phyloP scores from a whole-genome alignment of 768 basidiomycete species.

The Tulasnella sp. region DNA sequence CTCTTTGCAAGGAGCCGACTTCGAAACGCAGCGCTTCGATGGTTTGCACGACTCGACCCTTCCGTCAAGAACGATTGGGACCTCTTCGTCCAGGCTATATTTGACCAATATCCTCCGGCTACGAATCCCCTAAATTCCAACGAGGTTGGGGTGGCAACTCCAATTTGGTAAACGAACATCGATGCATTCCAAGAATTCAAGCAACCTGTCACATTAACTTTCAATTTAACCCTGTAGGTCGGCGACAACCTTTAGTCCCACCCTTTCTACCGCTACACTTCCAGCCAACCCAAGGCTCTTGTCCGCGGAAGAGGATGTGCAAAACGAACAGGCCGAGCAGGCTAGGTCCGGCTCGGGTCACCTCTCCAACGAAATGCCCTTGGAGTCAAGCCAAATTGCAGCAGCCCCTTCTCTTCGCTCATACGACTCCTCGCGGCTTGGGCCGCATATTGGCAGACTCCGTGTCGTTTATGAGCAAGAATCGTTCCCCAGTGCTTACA shows the following conservation, averaged over 20 bases:
- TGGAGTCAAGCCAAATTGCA: not conserved
- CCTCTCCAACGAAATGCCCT: not conserved
- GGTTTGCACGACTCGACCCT: not conserved
- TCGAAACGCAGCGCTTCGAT: not conserved
- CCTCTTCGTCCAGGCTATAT: not conserved
- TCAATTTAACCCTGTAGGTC: not conserved
- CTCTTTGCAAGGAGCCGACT: not conserved
- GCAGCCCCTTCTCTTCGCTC: not conserved
- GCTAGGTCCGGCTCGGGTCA: not conserved
- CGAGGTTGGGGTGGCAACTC: not conserved
- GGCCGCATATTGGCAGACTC: not conserved
- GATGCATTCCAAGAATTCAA: not conserved
- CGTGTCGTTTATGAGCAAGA: not conserved
- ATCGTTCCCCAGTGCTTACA: not conserved
- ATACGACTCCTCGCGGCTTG: not conserved
- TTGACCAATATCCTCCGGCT: not conserved
- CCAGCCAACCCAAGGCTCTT: not conserved
- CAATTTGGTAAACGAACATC: not conserved
- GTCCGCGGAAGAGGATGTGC: not conserved
- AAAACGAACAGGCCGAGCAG: not conserved
- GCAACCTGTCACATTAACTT: not conserved
- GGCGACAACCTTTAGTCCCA: not conserved
- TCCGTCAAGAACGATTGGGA: not conserved
- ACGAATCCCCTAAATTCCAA: not conserved
- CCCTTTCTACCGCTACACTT: not conserved